Evolutionary conservation across 257 asterid species (phyloP), one percentile per base, ranked within the genome.

Genomic region (Verbascum thapsus): DNA sequence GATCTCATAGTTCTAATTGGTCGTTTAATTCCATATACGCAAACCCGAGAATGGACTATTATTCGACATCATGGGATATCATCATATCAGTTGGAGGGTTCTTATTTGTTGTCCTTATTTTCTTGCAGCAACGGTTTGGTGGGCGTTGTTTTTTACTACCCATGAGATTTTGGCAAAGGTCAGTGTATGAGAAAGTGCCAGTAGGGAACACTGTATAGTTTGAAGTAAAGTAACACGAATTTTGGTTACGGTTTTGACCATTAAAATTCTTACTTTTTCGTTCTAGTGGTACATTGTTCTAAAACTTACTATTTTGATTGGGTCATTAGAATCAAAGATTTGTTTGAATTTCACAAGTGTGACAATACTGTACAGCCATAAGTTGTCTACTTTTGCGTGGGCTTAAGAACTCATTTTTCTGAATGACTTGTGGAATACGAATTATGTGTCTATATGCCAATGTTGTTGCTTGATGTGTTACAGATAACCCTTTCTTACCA

Each of bases 31-130:
- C 76, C 73, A 80, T 91, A 18, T 91, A 84, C 7, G 96, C 95
- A 9, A 86, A 91, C 72, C 95, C 98, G 12, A 72, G 80, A 74
- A 63, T 77, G 86, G 95, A 86, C 63, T 91, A 70, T 68, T 91
- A 83, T 73, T 86, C 98, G 9, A 86, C 96, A 1, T 58, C 86
- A 8, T 91, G 96, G 96, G 96, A 91, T 69, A 67, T 91, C 51
- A 59, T 77, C 54, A 86, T 88, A 44, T 78, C 84, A 16, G 67
- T 68, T 18, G 85, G 82, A 3, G 96, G 95, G 41, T 56, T 85
- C 39, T 23, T 81, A 1, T 75, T 91, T 48, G 83, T 58, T 16
- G 43, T 59, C 44, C 61, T 91, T 22, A 51, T 86, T 63, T 86
- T 72, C 78, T 76, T 86, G 92, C 98, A 91, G 88, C 98, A 91